Percentiles rank a stretch among this genome's conserved stretches.
These are phyloP conservation scores for Adiantum capillusveneris DNA, from an alignment of 75 land plant genomes.

Conservation along the genomic window DNA sequence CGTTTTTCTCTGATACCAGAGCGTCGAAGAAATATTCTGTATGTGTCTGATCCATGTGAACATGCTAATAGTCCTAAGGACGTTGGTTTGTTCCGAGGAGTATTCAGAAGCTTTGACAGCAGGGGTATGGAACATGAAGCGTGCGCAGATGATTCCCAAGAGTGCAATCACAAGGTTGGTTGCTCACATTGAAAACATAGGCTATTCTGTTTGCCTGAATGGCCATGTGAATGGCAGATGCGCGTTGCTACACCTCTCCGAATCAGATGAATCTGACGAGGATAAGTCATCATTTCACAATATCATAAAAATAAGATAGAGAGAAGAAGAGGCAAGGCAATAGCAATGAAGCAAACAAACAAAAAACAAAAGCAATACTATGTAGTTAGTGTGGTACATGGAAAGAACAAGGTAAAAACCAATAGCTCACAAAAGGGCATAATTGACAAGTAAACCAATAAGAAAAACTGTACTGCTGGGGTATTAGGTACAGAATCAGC, in stretches of 20 bases:
- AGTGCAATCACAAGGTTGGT: constrained; percentile 50
- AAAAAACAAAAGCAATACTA: too few relatives aligned
- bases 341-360: too few relatives aligned
- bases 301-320: too few relatives aligned
- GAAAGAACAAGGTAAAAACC: too few relatives aligned
- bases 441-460: too few relatives aligned
- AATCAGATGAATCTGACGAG: too few relatives aligned
- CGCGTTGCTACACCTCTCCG: constrained; percentile 43
- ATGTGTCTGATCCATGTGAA: constrained; percentile 75
- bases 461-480: too few relatives aligned
- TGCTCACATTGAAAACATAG: constrained; percentile 37
- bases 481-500: too few relatives aligned
- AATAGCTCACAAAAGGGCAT: too few relatives aligned
- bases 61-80: constrained; percentile 31
- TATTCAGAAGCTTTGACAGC: constrained; percentile 37
- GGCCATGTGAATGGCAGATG: constrained; percentile 61
- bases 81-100: constrained; percentile 53
- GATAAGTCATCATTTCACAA: too few relatives aligned
- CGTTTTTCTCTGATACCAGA: constrained; percentile 40
- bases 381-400: too few relatives aligned
- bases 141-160: constrained; percentile 44
- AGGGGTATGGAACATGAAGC: constrained; percentile 57
- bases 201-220: constrained; percentile 56
- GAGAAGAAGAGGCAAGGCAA: too few relatives aligned
- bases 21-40: constrained; percentile 55